Base-by-base conservation (phyloP, 176 grass and related monocot species). In the Tillandsia fasciculata region DNA sequence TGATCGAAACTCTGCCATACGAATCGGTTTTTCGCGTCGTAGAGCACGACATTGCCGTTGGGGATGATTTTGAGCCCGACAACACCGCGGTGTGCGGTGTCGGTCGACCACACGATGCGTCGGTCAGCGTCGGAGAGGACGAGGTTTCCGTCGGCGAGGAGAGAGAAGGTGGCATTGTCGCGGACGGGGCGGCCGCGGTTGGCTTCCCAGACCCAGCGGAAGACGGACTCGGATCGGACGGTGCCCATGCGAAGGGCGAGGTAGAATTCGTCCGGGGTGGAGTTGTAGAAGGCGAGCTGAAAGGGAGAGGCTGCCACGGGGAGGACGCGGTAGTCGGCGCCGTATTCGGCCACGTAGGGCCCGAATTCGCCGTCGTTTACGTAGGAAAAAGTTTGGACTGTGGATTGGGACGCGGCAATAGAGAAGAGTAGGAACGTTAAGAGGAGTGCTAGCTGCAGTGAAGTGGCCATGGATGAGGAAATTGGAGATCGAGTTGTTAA, bases 111-210 rank as follows among this genome's bases (percentile, higher is more conserved):
- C 52, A 78, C 81, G 70, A 73, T 50, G 53, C 74, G 74, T 59
- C 74, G 56, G 64, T 83, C 69, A 57, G 81, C 69, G 7, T 83
- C 81, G 10, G 81, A 74, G 50, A 83, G 81, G 65, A 78, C 81
- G 33, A 83, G 81, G 65, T 83, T 73, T 69, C 81, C 81, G 11
- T 61, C 29, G 15, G 81, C 14, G 18, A 73, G 66, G 48, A 83
- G 81, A 27, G 81, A 83, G 74, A 83, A 83, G 68, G 81, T 73
- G 69, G 81, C 81, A n/a, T 83, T 83, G 56, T 78, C 81, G 50
- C 74, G 15, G 33, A 83, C 81, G 1, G 74, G 64, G 13, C 24
- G 29, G 74, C 73, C 80, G 20, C 80, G 73, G 29, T 82, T 82
- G 28, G 73, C 73, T 11, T 82, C 80, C 80, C 80, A 82, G 27